Percentiles rank a stretch among this genome's conserved stretches.
Conservation (phyloP, 345 rosid species). For the Gossypium ekmanianum region DNA sequence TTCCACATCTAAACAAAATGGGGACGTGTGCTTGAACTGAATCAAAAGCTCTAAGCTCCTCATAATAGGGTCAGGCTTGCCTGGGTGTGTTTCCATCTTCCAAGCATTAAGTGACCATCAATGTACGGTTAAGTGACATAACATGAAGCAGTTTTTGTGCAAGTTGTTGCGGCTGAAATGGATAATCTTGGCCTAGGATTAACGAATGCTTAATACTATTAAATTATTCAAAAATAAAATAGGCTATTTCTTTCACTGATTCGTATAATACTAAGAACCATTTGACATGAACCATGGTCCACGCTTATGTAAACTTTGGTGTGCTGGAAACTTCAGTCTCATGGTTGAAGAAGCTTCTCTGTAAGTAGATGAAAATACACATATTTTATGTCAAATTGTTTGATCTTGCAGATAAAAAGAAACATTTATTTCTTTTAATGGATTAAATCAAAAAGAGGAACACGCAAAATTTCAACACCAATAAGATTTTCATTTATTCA, state of each 20-base stretch:
- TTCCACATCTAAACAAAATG: too few species aligned
- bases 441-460: background rate
- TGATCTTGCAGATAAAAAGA: background rate
- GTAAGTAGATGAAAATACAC: background rate
- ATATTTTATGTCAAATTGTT: background rate
- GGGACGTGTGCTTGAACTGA: background rate
- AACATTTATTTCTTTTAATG: background rate
- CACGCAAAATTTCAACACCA: background rate
- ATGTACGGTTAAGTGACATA: background rate
- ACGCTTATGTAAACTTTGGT: background rate
- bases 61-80: background rate
- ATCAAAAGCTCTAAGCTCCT: background rate
- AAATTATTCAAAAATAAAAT: background rate
- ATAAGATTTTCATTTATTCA: background rate
- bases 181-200: background rate
- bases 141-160: background rate
- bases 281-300: background rate
- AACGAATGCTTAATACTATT: background rate
- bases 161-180: background rate
- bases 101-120: background rate
- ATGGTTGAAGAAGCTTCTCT: background rate
- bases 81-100: background rate
- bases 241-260: background rate
- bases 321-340: background rate
- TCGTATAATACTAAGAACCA: too few species aligned